These are phyloP conservation scores for Talaromyces trachyspermus DNA, from an alignment of 495 filamentous ascomycete species.

Conservation along the genomic window DNA sequence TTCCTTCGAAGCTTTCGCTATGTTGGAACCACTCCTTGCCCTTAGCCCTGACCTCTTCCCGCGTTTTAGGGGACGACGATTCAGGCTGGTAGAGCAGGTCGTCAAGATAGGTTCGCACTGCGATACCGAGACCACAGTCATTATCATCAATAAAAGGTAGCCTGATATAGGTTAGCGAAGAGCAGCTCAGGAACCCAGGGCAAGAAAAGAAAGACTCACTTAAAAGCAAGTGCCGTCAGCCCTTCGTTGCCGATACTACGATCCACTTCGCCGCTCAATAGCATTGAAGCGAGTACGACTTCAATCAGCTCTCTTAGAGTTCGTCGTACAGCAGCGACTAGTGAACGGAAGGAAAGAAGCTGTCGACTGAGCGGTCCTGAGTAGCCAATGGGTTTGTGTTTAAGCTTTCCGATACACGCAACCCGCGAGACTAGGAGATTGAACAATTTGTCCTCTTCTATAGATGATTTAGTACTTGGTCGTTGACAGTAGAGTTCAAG, in stretches of 20 bases:
- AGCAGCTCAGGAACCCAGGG: not conserved
- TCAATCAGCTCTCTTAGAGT: slow-evolving; percentile 77
- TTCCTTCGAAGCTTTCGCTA: slow-evolving; percentile 64
- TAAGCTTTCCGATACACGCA: slow-evolving; percentile 71
- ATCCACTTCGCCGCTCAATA: slow-evolving; percentile 69
- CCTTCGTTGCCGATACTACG: slow-evolving; percentile 50
- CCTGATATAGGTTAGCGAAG: slow-evolving; percentile 40
- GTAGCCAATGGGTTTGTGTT: slow-evolving; percentile 81
- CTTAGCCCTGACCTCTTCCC: slow-evolving; percentile 53
- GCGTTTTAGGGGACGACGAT: slow-evolving; percentile 50
- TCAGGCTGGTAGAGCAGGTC: slow-evolving; percentile 55
- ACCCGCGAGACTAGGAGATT: slow-evolving; percentile 78
- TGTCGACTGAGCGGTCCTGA: slow-evolving; percentile 90
- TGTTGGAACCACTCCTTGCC: slow-evolving; percentile 70
- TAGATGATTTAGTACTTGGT: slow-evolving; percentile 1
- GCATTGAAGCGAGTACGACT: slow-evolving; percentile 65
- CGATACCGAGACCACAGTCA: slow-evolving; percentile 80
- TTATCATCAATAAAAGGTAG: slow-evolving; percentile 81
- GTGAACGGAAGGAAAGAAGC: slow-evolving; percentile 76
- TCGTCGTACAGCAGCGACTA: slow-evolving; percentile 70
- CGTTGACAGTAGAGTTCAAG: slow-evolving; percentile 2
- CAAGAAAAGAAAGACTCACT: slow-evolving; percentile 43
- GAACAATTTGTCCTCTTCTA: slow-evolving; percentile 57
- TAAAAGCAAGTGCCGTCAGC: slow-evolving; percentile 63
- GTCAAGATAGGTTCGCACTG: slow-evolving; percentile 87